phyloP scores from a whole-genome alignment of 163 green algal species.

The Volvox carteri region DNA sequence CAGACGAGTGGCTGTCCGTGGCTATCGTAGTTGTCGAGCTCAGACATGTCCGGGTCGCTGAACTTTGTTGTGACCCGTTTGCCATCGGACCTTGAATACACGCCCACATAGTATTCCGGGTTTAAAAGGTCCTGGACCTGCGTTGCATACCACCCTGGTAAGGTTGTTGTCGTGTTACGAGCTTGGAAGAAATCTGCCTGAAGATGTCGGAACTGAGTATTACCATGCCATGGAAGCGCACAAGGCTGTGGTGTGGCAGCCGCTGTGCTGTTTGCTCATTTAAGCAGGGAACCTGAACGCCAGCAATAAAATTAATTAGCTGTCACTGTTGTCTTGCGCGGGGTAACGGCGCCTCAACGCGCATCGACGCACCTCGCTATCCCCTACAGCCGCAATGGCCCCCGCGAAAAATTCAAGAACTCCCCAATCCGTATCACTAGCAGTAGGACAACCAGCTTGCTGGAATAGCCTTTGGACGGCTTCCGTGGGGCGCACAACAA shows the following conservation, averaged over 20 bases:
- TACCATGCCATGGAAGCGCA: constrained; percentile 54
- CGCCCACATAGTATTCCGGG: constrained; percentile 54
- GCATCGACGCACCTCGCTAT: background rate
- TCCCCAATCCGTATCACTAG: constrained; percentile 18
- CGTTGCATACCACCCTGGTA: background rate
- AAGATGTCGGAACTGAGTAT: no score
- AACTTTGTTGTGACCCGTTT: constrained; percentile 49
- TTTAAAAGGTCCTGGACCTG: constrained; percentile 55
- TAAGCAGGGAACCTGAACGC: constrained; percentile 29
- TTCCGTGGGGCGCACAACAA: constrained; percentile 20
- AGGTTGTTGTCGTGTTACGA: no score
- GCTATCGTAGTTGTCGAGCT: background rate
- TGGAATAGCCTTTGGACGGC: constrained; percentile 22
- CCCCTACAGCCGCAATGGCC: background rate
- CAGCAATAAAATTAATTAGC: background rate
- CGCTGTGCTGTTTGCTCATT: background rate
- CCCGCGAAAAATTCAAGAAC: background rate
- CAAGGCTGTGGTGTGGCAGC: constrained; percentile 49
- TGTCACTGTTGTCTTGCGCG: background rate
- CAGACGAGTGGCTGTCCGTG: background rate
- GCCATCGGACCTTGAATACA: background rate
- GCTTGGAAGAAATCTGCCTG: no score
- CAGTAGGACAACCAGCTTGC: constrained; percentile 13
- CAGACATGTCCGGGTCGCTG: constrained; percentile 27
- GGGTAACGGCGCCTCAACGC: background rate